Percentiles rank a stretch among this genome's conserved stretches.
phyloP scores from a whole-genome alignment of 2,329 filamentous ascomycete genomes.

The Pseudocercospora eumusae region DNA sequence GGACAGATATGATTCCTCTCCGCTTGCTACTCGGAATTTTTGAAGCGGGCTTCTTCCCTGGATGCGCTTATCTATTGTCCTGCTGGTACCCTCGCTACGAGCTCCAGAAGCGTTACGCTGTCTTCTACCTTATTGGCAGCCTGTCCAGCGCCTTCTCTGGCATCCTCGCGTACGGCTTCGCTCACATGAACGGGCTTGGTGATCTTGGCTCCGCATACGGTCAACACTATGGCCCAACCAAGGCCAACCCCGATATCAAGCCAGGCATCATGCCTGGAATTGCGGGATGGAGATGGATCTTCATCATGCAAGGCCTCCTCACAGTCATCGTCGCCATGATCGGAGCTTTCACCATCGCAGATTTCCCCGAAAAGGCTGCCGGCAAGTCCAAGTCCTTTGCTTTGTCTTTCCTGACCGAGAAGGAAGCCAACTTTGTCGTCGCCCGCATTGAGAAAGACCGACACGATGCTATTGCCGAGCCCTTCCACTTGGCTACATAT shows the following conservation, averaged over 20 bases:
- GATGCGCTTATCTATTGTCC: conserved; percentile 63
- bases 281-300: conserved; percentile 50
- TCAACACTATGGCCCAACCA: conserved; percentile 39
- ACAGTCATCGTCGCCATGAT: conserved; percentile 45
- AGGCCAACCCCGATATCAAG: conserved; percentile 30
- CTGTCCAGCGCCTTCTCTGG: conserved; percentile 52
- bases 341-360: conserved; percentile 48
- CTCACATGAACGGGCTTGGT: conserved; percentile 52
- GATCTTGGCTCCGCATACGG: conserved; percentile 36
- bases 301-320: conserved; percentile 47
- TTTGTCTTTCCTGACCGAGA: conserved; percentile 48
- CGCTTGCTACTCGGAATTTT: conserved; percentile 63
- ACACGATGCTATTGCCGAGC: conserved; percentile 52
- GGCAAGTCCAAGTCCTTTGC: conserved; percentile 39
- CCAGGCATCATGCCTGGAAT: conserved; percentile 40
- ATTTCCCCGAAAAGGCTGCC: conserved; percentile 47
- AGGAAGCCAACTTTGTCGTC: conserved; percentile 54
- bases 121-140: conserved; percentile 54
- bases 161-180: conserved; percentile 44
- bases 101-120: conserved; percentile 43
- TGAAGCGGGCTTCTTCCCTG: conserved; percentile 58
- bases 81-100: conserved; percentile 54
- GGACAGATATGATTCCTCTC: conserved; percentile 55
- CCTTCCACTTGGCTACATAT: conserved; percentile 47
- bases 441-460: conserved; percentile 56